phyloP scores from a whole-genome alignment of 306 rosid genomes.

The Trifolium pratense region DNA sequence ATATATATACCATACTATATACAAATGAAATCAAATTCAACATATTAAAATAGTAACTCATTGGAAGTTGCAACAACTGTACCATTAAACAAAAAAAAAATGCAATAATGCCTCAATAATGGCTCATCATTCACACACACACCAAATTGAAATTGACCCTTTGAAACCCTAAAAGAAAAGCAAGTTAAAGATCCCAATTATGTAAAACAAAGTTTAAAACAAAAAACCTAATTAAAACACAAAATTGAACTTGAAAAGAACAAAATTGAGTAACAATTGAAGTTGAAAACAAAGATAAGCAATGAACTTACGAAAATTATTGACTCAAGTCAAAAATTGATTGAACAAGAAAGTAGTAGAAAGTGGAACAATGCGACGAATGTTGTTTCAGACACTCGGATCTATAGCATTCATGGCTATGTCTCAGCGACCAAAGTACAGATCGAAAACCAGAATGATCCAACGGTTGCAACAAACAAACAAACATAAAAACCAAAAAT shows the following conservation, averaged over 20 bases:
- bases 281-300: slow-evolving; percentile 29
- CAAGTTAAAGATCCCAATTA: slow-evolving; percentile 37
- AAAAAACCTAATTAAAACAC: slow-evolving; percentile 11
- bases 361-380: slow-evolving; percentile 50
- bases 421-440: slow-evolving; percentile 46
- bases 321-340: slow-evolving; percentile 44
- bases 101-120: slow-evolving; percentile 28
- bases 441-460: slow-evolving; percentile 54
- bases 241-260: slow-evolving; percentile 34
- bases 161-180: slow-evolving; percentile 62
- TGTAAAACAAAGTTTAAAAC: neutral
- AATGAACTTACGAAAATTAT: slow-evolving; percentile 43
- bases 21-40: slow-evolving; percentile 37
- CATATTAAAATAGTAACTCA: slow-evolving; percentile 35
- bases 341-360: slow-evolving; percentile 36
- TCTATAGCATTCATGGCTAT: slow-evolving; percentile 62
- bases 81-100: slow-evolving; percentile 50
- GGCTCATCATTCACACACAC: slow-evolving; percentile 29
- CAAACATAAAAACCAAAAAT: neutral
- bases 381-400: slow-evolving; percentile 55
- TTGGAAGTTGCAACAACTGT: slow-evolving; percentile 35
- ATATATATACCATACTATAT: neutral
- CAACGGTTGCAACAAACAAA: slow-evolving; percentile 49
- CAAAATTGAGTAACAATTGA: slow-evolving; percentile 42
- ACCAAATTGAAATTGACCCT: slow-evolving; percentile 23